phyloP scores from a whole-genome alignment of 495 filamentous ascomycete species.

The Neurospora sp. region DNA sequence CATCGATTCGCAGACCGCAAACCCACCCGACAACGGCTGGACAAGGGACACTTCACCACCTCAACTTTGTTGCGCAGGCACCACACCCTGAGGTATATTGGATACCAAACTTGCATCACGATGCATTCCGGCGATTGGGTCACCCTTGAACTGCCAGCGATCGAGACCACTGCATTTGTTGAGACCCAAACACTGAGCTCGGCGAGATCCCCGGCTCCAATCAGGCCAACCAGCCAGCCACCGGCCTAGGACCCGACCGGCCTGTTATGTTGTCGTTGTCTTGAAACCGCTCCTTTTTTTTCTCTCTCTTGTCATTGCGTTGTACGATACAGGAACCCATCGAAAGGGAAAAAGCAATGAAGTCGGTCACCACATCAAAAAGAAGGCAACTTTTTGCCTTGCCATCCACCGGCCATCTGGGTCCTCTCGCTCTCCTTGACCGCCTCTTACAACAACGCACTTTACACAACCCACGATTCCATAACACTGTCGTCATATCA shows the following conservation, averaged over 20 bases:
- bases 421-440: background rate
- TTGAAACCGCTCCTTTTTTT: background rate
- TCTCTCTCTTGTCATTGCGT: background rate
- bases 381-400: background rate
- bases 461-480: background rate
- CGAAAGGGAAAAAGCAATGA: background rate
- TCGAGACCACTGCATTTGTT: background rate
- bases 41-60: background rate
- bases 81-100: background rate
- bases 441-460: background rate
- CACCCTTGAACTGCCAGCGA: background rate
- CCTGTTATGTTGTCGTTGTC: background rate
- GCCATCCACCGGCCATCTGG: background rate
- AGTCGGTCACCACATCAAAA: background rate
- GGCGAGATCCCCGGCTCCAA: background rate
- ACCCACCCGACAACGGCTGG: background rate
- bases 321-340: background rate
- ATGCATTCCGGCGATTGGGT: background rate
- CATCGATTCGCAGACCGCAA: background rate
- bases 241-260: background rate
- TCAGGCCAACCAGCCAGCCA: background rate
- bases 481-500: background rate
- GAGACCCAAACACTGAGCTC: background rate
- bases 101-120: background rate
- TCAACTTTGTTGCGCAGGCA: background rate